A percentile compares a stretch with the other conserved stretches of the same genome.
These are phyloP conservation scores for Penicillium simplicissimum DNA, from an alignment of 495 filamentous ascomycete species.

Conservation along the genomic window DNA sequence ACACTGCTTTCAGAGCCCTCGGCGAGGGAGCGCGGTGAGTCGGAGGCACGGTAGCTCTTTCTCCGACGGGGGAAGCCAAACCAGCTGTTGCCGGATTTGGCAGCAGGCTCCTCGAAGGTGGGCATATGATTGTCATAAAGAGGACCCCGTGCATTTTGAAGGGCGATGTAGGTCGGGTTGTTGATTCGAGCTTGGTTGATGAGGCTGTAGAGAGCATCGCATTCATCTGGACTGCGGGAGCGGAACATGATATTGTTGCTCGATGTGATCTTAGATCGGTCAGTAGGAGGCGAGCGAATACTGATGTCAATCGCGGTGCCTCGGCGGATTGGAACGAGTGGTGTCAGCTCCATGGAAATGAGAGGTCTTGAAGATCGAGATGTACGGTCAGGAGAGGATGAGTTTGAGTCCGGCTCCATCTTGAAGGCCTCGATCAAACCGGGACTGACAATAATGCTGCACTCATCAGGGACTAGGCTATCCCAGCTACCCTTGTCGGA, in stretches of 20 bases:
- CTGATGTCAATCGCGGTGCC: conserved; percentile 93
- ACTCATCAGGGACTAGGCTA: conserved; percentile 69
- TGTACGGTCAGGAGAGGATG: conserved; percentile 15
- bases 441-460: conserved; percentile 76
- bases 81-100: conserved; percentile 34
- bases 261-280: conserved; percentile 67
- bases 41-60: conserved; percentile 60
- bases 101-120: conserved; percentile 28
- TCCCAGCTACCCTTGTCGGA: conserved; percentile 81
- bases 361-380: conserved; percentile 58
- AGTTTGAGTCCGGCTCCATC: conserved; percentile 47
- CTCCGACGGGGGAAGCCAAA: conserved; percentile 53
- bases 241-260: conserved; percentile 85
- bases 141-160: conserved; percentile 66
- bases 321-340: conserved; percentile 80
- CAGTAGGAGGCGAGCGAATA: conserved; percentile 76
- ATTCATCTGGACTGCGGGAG: conserved; percentile 73
- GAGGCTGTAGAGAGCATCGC: conserved; percentile 74
- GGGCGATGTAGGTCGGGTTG: conserved; percentile 83
- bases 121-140: conserved; percentile 33
- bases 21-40: conserved; percentile 50
- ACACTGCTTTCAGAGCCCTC: conserved; percentile 60
- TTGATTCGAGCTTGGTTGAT: conserved; percentile 83
- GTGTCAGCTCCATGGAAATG: conserved; percentile 80
- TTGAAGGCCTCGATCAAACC: conserved; percentile 85